phyloP scores from a whole-genome alignment of 2,329 filamentous ascomycete species.

The Monosporascus sp. region DNA sequence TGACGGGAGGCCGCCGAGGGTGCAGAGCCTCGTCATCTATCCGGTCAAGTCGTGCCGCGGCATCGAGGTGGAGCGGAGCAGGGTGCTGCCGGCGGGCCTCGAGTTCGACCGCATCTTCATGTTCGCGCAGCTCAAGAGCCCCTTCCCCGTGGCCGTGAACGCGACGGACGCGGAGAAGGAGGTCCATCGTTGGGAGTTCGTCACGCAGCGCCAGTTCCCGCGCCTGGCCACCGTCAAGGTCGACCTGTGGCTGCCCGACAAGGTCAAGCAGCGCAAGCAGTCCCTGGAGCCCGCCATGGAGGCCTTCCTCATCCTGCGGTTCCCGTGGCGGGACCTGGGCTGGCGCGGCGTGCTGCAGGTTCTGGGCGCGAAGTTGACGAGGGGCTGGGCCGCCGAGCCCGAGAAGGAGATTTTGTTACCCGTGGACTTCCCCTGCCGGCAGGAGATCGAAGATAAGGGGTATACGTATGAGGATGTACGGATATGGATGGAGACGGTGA shows the following conservation, averaged over 20 bases:
- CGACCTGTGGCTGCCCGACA: constrained; percentile 65
- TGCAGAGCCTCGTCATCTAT: constrained; percentile 70
- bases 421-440: constrained; percentile 52
- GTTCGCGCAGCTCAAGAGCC: constrained; percentile 63
- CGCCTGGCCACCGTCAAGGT: constrained; percentile 64
- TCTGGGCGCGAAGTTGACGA: constrained; percentile 45
- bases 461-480: constrained; percentile 58
- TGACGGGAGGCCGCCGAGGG: constrained; percentile 16
- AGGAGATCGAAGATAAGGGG: constrained; percentile 51
- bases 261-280: constrained; percentile 45
- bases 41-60: constrained; percentile 78
- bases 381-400: constrained; percentile 44
- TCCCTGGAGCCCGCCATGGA: constrained; percentile 45
- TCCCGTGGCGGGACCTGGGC: constrained; percentile 53
- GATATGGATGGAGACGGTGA: constrained; percentile 57
- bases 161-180: constrained; percentile 29
- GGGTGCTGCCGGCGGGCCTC: constrained; percentile 64
- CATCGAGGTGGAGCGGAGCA: constrained; percentile 63
- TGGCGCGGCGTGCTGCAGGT: constrained; percentile 41
- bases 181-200: constrained; percentile 59
- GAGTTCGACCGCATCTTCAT: constrained; percentile 78
- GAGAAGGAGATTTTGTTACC: constrained; percentile 64
- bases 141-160: constrained; percentile 37
- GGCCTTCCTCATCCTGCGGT: constrained; percentile 61
- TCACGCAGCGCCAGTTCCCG: constrained; percentile 66